These are phyloP conservation scores for Mucuna pruriens DNA, from an alignment of 306 rosid species.

Conservation along the genomic window DNA sequence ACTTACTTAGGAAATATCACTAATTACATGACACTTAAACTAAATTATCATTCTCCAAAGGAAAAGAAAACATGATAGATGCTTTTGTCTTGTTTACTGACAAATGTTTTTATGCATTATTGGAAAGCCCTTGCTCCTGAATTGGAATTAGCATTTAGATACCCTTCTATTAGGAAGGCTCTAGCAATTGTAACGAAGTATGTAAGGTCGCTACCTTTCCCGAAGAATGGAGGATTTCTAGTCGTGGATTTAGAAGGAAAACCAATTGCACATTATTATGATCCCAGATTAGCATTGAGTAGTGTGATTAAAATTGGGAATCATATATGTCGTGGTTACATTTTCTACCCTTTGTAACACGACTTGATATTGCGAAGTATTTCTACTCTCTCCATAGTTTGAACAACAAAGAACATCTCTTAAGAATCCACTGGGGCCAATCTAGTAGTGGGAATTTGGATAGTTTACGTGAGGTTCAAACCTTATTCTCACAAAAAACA, in stretches of 20 bases:
- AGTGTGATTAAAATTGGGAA: slow-evolving; percentile 66
- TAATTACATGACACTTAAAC: neutral
- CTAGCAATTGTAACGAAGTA: slow-evolving; percentile 39
- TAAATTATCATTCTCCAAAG: neutral
- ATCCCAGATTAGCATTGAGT: slow-evolving; percentile 47
- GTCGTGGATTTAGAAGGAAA: slow-evolving; percentile 69
- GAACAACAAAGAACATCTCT: slow-evolving; percentile 20
- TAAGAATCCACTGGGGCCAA: too few relatives aligned
- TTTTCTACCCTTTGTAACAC: slow-evolving; percentile 46
- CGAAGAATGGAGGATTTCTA: slow-evolving; percentile 61
- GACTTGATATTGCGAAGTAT: slow-evolving; percentile 51
- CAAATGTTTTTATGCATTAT: neutral
- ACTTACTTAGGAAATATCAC: neutral
- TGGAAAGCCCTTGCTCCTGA: slow-evolving; percentile 50
- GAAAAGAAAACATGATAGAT: neutral
- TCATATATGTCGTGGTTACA: slow-evolving; percentile 64
- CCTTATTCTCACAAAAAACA: neutral
- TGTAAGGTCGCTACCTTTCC: neutral
- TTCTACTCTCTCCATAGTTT: slow-evolving; percentile 52
- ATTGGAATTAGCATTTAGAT: slow-evolving; percentile 42
- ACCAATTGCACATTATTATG: slow-evolving; percentile 52
- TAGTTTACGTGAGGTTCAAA: too few relatives aligned
- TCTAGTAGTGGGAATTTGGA: too few relatives aligned
- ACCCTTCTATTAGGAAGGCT: slow-evolving; percentile 65
- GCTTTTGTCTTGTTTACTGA: neutral